Base-by-base conservation (phyloP, 2,329 filamentous ascomycete species). In the Fusarium transvaalense region DNA sequence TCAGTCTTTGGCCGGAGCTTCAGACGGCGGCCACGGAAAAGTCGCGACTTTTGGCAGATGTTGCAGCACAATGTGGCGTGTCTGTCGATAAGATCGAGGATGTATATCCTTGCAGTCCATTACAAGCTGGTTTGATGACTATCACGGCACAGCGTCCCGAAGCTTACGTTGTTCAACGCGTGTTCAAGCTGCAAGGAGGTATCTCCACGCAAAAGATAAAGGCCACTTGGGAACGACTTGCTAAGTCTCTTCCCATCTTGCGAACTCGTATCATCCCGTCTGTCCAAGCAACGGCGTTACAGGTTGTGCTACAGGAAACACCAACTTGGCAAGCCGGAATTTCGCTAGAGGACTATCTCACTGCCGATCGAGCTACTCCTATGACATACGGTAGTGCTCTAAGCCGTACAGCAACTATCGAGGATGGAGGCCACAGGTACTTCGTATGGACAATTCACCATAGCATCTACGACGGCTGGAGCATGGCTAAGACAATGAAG, bases 381-480 rank as follows among this genome's bases (percentile, higher is more conserved):
- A 42, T 53, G 37, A 42, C 27, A n/a, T 53, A 53, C 15, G 50
- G 50, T 32, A 19, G 37, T 42, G 27, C 50, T 14, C 50, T 53
- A n/a, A 41, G 27, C 15, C 50, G 50, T 25, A 32, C 37, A 32
- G 50, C 50, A n/a, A 53, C 42, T 32, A 7, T 42, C 14, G 37
- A 53, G 27, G 19, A 32, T 32, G 37, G 37, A 32, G 25, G 10
- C 19, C 19, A 15, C 34, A 14, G 19, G 15, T 12, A 53, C 21
- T 53, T 53, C n/a, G 19, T 12, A 32, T 53, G 50, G 50, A 53
- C 50, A 25, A 15, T 42, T n/a, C 50, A 53, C 25, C 50, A 53
- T 42, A 53, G 50, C 19, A 41, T 41, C 27, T 53, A 53, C 19
- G 50, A 53, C 27, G 50, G 50, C 10, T 53, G 37, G 37, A 41